phyloP scores from a whole-genome alignment of 331 rosid genomes.

The Saraca asoca region DNA sequence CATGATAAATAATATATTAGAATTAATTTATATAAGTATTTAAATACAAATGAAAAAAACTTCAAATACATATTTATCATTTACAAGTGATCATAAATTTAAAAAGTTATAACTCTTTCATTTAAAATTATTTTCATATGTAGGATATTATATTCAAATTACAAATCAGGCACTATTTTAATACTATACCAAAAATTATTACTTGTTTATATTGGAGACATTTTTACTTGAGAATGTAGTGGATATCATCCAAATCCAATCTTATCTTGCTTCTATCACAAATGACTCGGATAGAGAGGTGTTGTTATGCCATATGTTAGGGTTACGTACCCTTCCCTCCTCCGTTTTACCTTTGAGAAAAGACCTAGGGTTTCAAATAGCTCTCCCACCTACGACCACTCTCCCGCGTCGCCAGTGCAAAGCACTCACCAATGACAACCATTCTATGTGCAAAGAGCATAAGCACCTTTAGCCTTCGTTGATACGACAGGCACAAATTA shows the following conservation, averaged over 20 bases:
- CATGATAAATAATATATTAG: too few species aligned
- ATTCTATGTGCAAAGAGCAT: constrained; percentile 59
- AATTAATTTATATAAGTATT: too few species aligned
- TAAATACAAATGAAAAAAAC: too few species aligned
- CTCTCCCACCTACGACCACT: constrained; percentile 20
- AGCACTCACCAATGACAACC: constrained; percentile 53
- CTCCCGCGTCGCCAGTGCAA: neutral
- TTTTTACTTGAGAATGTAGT: neutral
- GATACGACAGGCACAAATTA: constrained; percentile 68
- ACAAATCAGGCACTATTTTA: too few species aligned
- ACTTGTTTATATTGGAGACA: too few species aligned
- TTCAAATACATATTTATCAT: too few species aligned
- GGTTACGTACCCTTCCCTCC: constrained; percentile 51
- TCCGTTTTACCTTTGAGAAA: constrained; percentile 36
- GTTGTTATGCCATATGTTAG: constrained; percentile 42
- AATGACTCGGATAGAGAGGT: neutral
- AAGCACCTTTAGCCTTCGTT: constrained; percentile 58
- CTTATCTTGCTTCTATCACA: neutral
- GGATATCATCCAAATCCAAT: constrained; percentile 26
- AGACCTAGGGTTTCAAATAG: constrained; percentile 67
- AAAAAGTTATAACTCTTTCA: too few species aligned
- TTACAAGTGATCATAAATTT: too few species aligned
- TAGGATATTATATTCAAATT: too few species aligned
- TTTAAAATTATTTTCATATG: too few species aligned
- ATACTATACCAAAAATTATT: too few species aligned